These are phyloP conservation scores for Diaporthe sp. DNA, from an alignment of 2,329 filamentous ascomycete genomes.

Conservation along the genomic window DNA sequence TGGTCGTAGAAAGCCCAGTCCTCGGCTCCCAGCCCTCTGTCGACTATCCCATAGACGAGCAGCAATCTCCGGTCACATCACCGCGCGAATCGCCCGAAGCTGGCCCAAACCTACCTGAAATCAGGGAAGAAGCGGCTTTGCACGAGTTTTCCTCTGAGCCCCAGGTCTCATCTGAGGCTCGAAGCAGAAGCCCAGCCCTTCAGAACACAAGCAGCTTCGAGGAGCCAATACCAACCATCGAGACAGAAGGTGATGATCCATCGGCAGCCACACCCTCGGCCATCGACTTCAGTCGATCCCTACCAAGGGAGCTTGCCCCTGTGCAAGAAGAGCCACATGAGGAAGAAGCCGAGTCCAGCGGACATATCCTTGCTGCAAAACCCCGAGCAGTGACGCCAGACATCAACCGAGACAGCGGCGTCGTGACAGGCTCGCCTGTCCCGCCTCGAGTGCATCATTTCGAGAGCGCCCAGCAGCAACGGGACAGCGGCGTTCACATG, in stretches of 20 bases:
- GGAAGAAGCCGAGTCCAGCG: constrained; percentile 50
- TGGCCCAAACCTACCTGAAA: not conserved
- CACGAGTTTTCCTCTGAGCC: not conserved
- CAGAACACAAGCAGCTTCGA: constrained; percentile 26
- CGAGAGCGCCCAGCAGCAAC: constrained; percentile 49
- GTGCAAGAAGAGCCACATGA: constrained; percentile 64
- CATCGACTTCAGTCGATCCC: constrained; percentile 54
- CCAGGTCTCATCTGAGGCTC: constrained; percentile 4
- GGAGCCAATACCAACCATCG: constrained; percentile 31
- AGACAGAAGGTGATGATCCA: constrained; percentile 30
- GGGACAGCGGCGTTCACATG: constrained; percentile 69
- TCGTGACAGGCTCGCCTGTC: constrained; percentile 57
- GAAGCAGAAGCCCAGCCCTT: constrained; percentile 1
- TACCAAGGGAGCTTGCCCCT: constrained; percentile 58
- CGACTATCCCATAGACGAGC: constrained; percentile 10
- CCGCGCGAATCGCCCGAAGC: not conserved
- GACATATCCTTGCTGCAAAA: constrained; percentile 37
- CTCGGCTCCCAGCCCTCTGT: constrained; percentile 46
- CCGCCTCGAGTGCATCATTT: constrained; percentile 47
- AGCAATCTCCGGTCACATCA: not conserved
- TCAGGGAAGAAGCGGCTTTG: constrained; percentile 16
- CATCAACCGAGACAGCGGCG: constrained; percentile 61
- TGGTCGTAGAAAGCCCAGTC: constrained; percentile 41
- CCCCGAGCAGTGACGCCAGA: constrained; percentile 44
- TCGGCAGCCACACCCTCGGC: constrained; percentile 35